Percentiles rank a stretch among this genome's conserved stretches.
Conservation (phyloP, 2,329 filamentous ascomycete genomes). For the Alternaria rosae region DNA sequence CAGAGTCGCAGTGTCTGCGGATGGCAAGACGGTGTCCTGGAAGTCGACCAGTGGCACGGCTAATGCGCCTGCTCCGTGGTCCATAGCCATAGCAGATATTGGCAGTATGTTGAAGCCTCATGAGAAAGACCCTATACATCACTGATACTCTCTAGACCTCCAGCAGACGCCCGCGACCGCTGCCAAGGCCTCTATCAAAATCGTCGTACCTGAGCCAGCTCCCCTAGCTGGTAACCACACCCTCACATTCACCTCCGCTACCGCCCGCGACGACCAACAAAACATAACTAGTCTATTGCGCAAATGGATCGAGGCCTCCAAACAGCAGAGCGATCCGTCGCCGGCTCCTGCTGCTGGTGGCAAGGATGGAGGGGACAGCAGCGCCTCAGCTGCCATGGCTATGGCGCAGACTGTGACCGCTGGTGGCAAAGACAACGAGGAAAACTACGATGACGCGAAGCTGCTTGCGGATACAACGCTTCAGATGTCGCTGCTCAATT, state of each 20-base stretch:
- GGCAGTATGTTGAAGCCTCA: conserved; percentile 70
- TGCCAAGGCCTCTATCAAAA: conserved; percentile 91
- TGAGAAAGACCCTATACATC: conserved; percentile 4
- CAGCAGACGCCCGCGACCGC: conserved; percentile 92
- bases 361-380: conserved; percentile 30
- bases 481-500: conserved; percentile 87
- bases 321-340: conserved; percentile 55
- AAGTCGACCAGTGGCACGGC: conserved; percentile 66
- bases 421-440: conserved; percentile 58
- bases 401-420: conserved; percentile 72
- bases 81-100: conserved; percentile 76
- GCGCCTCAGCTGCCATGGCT: conserved; percentile 72
- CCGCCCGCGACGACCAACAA: conserved; percentile 84
- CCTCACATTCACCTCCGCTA: conserved; percentile 86
- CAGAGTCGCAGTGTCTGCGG: conserved; percentile 74
- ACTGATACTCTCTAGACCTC: conserved; percentile 67
- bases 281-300: conserved; percentile 83
- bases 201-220: conserved; percentile 75
- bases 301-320: conserved; percentile 74
- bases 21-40: conserved; percentile 81
- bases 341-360: conserved; percentile 40
- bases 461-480: conserved; percentile 80
- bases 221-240: conserved; percentile 74
- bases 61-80: conserved; percentile 68
- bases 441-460: conserved; percentile 81